Percentiles rank a stretch among this genome's conserved stretches.
These are phyloP conservation scores for Penicillium hesseltinei DNA, from an alignment of 2,329 filamentous ascomycete species.

Conservation along the genomic window DNA sequence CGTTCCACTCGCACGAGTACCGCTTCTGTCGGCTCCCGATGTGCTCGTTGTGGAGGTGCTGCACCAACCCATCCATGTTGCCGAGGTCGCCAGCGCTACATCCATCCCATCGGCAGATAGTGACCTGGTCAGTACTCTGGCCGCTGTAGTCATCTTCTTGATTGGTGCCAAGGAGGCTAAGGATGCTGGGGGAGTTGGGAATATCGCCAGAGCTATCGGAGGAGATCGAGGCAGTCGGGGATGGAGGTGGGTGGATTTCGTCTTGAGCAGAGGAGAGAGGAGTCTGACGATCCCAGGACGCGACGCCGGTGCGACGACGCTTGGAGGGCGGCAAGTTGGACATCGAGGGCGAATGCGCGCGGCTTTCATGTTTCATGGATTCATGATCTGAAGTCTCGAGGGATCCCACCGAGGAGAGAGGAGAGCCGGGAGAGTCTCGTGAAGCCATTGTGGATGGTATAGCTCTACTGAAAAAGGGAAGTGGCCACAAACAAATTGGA, in stretches of 20 bases:
- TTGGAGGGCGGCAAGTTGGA: slow-evolving; percentile 49
- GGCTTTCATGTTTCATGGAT: slow-evolving; percentile 53
- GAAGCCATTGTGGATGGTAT: slow-evolving; percentile 38
- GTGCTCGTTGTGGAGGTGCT: slow-evolving; percentile 88
- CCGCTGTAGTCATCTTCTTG: slow-evolving; percentile 66
- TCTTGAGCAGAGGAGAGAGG: slow-evolving; percentile 47
- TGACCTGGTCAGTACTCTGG: slow-evolving; percentile 70
- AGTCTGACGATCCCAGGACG: slow-evolving; percentile 51
- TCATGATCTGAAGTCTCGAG: slow-evolving; percentile 58
- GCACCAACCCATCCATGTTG: slow-evolving; percentile 78
- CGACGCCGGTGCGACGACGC: slow-evolving; percentile 46
- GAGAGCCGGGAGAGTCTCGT: slow-evolving; percentile 58
- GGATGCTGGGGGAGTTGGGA: slow-evolving; percentile 64
- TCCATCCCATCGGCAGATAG: slow-evolving; percentile 73
- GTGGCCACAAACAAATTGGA: neutral
- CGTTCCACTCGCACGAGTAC: slow-evolving; percentile 97
- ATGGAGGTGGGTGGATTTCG: slow-evolving; percentile 42
- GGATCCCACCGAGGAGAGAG: slow-evolving; percentile 63
- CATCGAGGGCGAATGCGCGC: slow-evolving; percentile 45
- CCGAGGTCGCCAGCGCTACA: slow-evolving; percentile 68
- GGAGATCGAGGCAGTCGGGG: slow-evolving; percentile 69
- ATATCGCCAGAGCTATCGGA: slow-evolving; percentile 87
- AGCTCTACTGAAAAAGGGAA: neutral
- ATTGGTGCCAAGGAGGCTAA: slow-evolving; percentile 40
- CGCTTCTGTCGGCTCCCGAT: slow-evolving; percentile 92